These are phyloP conservation scores for Ogataea populi-albae DNA, from an alignment of 805 yeast species.

Conservation along the genomic window DNA sequence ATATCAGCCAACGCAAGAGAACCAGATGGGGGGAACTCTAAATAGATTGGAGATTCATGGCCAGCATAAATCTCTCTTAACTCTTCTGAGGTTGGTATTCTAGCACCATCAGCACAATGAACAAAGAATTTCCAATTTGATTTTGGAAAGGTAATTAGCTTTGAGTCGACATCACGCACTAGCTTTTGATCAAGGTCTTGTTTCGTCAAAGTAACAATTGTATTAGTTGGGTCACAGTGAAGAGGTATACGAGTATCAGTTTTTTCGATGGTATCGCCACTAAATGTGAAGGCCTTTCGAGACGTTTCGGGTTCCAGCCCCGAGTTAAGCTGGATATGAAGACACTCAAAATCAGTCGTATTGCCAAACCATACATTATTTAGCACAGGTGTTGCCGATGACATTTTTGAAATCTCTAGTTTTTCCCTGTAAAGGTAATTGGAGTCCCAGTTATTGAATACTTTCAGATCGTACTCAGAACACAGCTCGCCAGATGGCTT, in stretches of 20 bases:
- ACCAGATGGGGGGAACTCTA: conserved; percentile 85
- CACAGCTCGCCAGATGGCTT: conserved; percentile 29
- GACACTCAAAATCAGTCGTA: conserved; percentile 60
- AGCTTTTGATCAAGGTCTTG: conserved; percentile 27
- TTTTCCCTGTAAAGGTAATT: conserved; percentile 72
- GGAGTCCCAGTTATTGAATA: conserved; percentile 60
- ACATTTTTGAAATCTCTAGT: conserved; percentile 80
- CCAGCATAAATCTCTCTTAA: conserved; percentile 28
- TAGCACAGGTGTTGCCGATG: conserved; percentile 63
- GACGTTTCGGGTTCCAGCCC: conserved; percentile 1
- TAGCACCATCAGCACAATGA: conserved; percentile 58
- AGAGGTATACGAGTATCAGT: conserved; percentile 29
- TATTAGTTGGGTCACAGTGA: conserved; percentile 50
- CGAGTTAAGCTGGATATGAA: conserved; percentile 28
- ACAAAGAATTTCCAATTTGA: conserved; percentile 55
- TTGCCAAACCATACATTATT: conserved; percentile 79
- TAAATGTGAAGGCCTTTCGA: neutral
- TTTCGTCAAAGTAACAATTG: conserved; percentile 43
- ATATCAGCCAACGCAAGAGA: conserved; percentile 74
- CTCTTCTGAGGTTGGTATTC: conserved; percentile 46
- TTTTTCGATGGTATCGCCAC: neutral
- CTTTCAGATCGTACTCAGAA: conserved; percentile 37
- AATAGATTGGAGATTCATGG: conserved; percentile 22
- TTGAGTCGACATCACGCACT: conserved; percentile 24
- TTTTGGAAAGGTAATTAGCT: conserved; percentile 47